Evolutionary conservation across 306 rosid species (phyloP).

Genomic region (Castanea mollissima): DNA sequence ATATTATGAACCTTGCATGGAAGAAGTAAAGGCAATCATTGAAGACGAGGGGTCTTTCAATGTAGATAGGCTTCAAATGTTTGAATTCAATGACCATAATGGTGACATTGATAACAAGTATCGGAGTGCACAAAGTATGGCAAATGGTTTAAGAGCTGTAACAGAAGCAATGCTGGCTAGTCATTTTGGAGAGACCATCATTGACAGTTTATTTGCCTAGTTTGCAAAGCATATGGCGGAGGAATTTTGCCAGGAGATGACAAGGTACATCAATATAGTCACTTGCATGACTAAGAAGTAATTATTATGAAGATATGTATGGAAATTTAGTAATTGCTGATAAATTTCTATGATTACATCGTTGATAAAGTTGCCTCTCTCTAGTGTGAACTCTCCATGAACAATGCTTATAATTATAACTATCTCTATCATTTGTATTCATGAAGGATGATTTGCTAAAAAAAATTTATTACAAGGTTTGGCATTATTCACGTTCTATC

Average conservation of each 20-base stretch:
- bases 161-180: background rate
- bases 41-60: background rate
- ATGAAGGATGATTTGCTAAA: no score
- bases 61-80: background rate
- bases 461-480: no score
- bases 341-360: no score
- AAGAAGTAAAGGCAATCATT: background rate
- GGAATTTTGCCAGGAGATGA: background rate
- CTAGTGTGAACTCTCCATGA: no score
- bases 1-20: background rate
- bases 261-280: background rate
- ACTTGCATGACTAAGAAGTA: background rate
- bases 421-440: no score
- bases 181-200: background rate
- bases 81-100: background rate
- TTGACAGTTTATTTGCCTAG: background rate
- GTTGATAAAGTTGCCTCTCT: no score
- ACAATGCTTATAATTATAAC: no score
- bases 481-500: no score
- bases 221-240: background rate
- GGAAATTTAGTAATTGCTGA: no score
- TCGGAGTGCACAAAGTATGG: background rate
- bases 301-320: no score
- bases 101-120: background rate
- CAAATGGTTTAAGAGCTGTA: background rate